Evolutionary conservation across 169 alveolate genomes (phyloP).

Genomic region (Cryptosporidium tyzzeri): DNA sequence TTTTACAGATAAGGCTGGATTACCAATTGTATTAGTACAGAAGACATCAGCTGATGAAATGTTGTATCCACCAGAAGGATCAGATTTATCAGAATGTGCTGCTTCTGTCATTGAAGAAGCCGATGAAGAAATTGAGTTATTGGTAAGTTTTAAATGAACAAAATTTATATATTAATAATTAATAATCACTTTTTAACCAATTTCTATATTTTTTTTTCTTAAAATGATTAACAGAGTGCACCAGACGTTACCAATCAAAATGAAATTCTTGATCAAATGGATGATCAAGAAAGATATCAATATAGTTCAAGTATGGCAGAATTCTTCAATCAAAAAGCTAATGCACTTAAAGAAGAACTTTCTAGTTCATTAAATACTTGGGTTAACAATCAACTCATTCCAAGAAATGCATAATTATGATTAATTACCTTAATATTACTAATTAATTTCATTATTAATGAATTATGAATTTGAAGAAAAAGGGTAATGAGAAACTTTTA

Average conservation of each 20-base stretch:
- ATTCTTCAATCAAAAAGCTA: constrained; percentile 49
- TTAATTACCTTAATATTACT: not conserved
- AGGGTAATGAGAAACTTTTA: too few species aligned
- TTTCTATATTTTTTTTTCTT: not conserved
- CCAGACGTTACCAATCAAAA: constrained; percentile 52
- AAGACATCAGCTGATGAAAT: constrained; percentile 65
- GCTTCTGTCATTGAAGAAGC: constrained; percentile 40
- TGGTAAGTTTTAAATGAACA: constrained; percentile 51
- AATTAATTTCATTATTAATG: not conserved
- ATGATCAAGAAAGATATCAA: constrained; percentile 51
- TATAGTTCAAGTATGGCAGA: constrained; percentile 66
- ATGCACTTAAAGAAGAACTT: constrained; percentile 60
- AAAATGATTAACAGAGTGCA: constrained; percentile 8
- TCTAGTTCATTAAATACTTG: constrained; percentile 43
- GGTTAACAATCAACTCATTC: constrained; percentile 59
- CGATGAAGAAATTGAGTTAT: constrained; percentile 64
- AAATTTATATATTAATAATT: not conserved
- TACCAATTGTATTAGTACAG: constrained; percentile 71
- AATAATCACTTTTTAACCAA: not conserved
- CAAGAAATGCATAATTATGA: constrained; percentile 3
- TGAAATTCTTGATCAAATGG: constrained; percentile 66
- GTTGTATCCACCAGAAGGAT: constrained; percentile 66
- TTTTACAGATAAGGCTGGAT: constrained; percentile 51
- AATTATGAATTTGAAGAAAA: too few species aligned
- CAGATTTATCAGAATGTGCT: constrained; percentile 65